Evolutionary conservation across 371 early-diverging fungal genomes (phyloP).

Genomic region (Phascolomyces articulosus): DNA sequence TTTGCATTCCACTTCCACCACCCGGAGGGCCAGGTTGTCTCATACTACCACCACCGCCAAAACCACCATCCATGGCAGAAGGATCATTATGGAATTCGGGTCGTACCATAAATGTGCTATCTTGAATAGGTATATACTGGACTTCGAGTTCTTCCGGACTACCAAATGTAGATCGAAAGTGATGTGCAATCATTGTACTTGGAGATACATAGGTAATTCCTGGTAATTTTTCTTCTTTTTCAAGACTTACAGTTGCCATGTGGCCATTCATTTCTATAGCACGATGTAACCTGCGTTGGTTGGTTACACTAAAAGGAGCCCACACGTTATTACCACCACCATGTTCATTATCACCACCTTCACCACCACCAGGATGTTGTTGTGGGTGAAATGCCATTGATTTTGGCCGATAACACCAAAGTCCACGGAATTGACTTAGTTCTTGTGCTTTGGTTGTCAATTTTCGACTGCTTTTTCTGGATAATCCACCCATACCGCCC

Average conservation of each 20-base stretch:
- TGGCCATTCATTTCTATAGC: conserved; percentile 2
- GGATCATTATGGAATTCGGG: conserved; percentile 5
- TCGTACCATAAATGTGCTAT: conserved; percentile 18
- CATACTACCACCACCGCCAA: background rate
- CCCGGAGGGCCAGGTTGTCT: background rate
- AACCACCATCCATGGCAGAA: background rate
- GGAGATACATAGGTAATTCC: conserved; percentile 19
- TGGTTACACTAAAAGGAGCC: conserved; percentile 22
- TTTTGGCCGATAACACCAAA: conserved; percentile 26
- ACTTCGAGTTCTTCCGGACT: conserved; percentile 17
- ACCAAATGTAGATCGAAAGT: conserved; percentile 18
- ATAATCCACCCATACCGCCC: background rate
- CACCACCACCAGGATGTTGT: too few relatives aligned
- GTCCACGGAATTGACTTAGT: conserved; percentile 8
- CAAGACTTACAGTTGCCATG: conserved; percentile 11
- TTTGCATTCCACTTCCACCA: background rate
- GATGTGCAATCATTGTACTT: conserved; percentile 15
- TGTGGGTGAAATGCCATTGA: background rate
- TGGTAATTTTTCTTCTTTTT: conserved; percentile 22
- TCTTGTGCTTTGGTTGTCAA: conserved; percentile 17
- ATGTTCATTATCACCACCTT: background rate
- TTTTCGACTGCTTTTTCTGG: conserved; percentile 10
- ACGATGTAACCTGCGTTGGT: conserved; percentile 22
- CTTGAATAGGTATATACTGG: conserved; percentile 19
- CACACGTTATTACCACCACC: conserved; percentile 15